Evolutionary conservation across 2,329 filamentous ascomycete genomes (phyloP).

Genomic region (Pestalotiopsis sp.): DNA sequence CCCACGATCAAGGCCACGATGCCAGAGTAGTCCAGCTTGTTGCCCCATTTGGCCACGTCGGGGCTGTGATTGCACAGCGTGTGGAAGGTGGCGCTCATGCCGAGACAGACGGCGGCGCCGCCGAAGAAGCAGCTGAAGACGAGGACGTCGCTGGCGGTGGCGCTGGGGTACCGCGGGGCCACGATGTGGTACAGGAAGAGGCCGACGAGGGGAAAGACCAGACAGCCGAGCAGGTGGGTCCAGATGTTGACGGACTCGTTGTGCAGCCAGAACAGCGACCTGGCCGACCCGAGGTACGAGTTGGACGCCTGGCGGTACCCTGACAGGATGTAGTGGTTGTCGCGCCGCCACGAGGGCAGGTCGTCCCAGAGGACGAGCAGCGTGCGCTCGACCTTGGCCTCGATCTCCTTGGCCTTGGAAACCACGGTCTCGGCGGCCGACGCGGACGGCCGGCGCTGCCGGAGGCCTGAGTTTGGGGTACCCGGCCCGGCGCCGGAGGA

Average conservation of each 20-base stretch:
- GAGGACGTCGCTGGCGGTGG: constrained; percentile 64
- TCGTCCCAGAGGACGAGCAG: constrained; percentile 60
- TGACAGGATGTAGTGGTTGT: constrained; percentile 58
- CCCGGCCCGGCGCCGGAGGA: constrained; percentile 15
- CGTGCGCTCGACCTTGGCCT: constrained; percentile 41
- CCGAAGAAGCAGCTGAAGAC: constrained; percentile 80
- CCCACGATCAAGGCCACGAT: constrained; percentile 93
- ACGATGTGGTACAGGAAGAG: constrained; percentile 59
- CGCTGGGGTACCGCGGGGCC: constrained; percentile 66
- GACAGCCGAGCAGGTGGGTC: constrained; percentile 67
- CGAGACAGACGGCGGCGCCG: constrained; percentile 72
- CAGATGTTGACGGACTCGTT: constrained; percentile 68
- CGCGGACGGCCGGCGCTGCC: constrained; percentile 26
- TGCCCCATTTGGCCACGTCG: constrained; percentile 78
- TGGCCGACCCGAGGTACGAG: constrained; percentile 49
- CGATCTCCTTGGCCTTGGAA: constrained; percentile 34
- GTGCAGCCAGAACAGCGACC: constrained; percentile 57
- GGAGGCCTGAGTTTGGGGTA: constrained; percentile 18
- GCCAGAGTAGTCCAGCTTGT: constrained; percentile 92
- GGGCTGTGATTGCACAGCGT: constrained; percentile 83
- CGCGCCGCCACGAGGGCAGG: constrained; percentile 60
- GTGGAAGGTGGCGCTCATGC: constrained; percentile 86
- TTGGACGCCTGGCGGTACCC: constrained; percentile 57
- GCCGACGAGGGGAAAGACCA: constrained; percentile 56
- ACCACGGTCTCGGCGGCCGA: constrained; percentile 29